Evolutionary conservation across 2,329 filamentous ascomycete species (phyloP).

Genomic region (Aspergillus hortae): DNA sequence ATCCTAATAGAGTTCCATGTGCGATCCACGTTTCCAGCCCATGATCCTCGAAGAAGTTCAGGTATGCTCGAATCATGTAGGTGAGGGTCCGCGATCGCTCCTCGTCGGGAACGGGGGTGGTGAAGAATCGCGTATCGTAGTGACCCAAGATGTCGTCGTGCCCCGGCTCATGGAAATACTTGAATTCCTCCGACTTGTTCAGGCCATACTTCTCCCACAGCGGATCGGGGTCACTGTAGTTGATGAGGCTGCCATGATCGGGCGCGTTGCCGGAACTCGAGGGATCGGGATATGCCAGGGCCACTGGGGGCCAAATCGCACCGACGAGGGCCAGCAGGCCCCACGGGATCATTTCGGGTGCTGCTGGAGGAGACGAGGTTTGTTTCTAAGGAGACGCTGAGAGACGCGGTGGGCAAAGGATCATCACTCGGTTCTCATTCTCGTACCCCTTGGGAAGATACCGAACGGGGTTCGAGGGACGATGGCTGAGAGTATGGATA

Average conservation of each 20-base stretch:
- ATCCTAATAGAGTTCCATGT: constrained; percentile 77
- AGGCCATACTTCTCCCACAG: constrained; percentile 25
- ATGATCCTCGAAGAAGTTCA: constrained; percentile 61
- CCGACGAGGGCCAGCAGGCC: constrained; percentile 14
- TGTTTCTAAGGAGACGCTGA: neutral
- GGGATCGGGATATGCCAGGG: constrained; percentile 14
- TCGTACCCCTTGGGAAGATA: constrained; percentile 3
- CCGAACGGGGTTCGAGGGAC: neutral
- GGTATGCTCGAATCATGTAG: constrained; percentile 70
- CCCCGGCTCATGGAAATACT: constrained; percentile 67
- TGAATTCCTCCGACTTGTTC: constrained; percentile 39
- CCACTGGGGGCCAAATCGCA: constrained; percentile 17
- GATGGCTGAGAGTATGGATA: neutral
- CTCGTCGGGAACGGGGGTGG: constrained; percentile 60
- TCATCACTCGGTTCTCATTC: constrained; percentile 16
- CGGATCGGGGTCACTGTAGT: constrained; percentile 8
- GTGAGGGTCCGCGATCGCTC: constrained; percentile 63
- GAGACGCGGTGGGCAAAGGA: neutral
- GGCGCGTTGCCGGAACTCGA: neutral
- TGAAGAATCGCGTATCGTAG: constrained; percentile 72
- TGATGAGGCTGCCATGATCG: constrained; percentile 10
- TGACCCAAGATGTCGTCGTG: constrained; percentile 60
- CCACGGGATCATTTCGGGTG: constrained; percentile 19
- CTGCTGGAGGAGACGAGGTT: neutral
- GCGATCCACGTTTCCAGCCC: constrained; percentile 81